Percentiles rank a stretch among this genome's conserved stretches.
Conservation (phyloP, 352 stramenopile genomes). For the Pythium insidiosum region DNA sequence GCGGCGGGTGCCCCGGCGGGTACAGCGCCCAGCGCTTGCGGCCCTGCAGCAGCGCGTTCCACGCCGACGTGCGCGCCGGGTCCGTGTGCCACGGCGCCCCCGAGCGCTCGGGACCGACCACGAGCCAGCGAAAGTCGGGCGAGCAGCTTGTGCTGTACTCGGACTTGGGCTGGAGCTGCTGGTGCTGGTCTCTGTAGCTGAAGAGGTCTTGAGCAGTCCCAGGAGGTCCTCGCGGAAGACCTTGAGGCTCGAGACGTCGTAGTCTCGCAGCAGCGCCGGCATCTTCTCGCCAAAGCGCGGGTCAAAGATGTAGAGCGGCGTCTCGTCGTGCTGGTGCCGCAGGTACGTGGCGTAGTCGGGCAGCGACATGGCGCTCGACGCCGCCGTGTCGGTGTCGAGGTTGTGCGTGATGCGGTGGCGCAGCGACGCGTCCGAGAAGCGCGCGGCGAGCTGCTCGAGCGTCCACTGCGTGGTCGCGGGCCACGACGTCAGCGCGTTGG, state of each 20-base stretch:
- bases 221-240: slow-evolving; percentile 78
- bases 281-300: slow-evolving; percentile 78
- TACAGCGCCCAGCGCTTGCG: slow-evolving; percentile 96
- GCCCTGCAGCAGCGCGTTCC: slow-evolving; percentile 93
- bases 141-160: slow-evolving; percentile 41
- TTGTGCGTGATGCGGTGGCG: slow-evolving; percentile 78
- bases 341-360: slow-evolving; percentile 64
- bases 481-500: slow-evolving; percentile 61
- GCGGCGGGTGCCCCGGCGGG: slow-evolving; percentile 71
- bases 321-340: slow-evolving; percentile 66
- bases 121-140: slow-evolving; percentile 77
- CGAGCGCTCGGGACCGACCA: slow-evolving; percentile 73
- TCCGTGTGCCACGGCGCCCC: slow-evolving; percentile 95
- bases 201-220: not conserved
- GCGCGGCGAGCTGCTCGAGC: slow-evolving; percentile 41
- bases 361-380: slow-evolving; percentile 72
- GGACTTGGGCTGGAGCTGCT: slow-evolving; percentile 19
- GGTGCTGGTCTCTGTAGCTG: not conserved
- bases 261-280: slow-evolving; percentile 58
- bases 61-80: slow-evolving; percentile 92
- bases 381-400: slow-evolving; percentile 48
- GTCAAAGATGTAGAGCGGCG: slow-evolving; percentile 86
- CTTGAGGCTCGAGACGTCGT: slow-evolving; percentile 45
- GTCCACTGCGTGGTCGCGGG: slow-evolving; percentile 74
- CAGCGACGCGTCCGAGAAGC: slow-evolving; percentile 49